phyloP scores from a whole-genome alignment of 2,329 filamentous ascomycete genomes.

The Alternaria tenuissima region DNA sequence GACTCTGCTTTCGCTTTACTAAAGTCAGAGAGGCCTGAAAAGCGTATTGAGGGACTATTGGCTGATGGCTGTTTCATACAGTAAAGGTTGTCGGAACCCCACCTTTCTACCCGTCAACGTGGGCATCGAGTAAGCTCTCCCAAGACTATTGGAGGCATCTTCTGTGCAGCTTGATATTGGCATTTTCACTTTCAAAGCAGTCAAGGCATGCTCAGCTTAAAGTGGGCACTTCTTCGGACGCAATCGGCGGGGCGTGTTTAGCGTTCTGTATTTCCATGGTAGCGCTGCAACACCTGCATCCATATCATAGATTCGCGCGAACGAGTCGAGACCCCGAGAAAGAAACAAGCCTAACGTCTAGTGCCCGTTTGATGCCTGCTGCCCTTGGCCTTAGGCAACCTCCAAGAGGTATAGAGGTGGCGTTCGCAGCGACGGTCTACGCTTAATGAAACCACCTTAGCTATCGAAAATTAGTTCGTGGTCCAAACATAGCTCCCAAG shows the following conservation, averaged over 20 bases:
- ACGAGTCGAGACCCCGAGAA: neutral
- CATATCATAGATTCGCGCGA: neutral
- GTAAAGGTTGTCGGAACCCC: neutral
- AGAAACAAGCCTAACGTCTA: neutral
- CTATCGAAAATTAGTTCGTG: neutral
- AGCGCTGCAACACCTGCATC: neutral
- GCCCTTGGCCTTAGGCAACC: neutral
- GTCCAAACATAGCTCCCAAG: neutral
- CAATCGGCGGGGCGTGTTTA: neutral
- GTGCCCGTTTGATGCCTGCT: neutral
- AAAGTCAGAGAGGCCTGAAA: constrained; percentile 1
- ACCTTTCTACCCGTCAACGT: constrained; percentile 3
- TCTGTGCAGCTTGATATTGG: neutral
- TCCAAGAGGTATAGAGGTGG: neutral
- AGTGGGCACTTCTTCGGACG: neutral
- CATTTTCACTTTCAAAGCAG: neutral
- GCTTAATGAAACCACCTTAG: neutral
- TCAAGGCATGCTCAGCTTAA: neutral
- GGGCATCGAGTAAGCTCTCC: neutral
- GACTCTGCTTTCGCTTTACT: neutral
- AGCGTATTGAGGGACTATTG: neutral
- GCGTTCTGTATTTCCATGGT: neutral
- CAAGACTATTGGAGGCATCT: neutral
- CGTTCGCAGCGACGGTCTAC: neutral
- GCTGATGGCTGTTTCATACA: constrained; percentile 1